phyloP scores from a whole-genome alignment of 352 stramenopile species.

The Phytophthora melonis region DNA sequence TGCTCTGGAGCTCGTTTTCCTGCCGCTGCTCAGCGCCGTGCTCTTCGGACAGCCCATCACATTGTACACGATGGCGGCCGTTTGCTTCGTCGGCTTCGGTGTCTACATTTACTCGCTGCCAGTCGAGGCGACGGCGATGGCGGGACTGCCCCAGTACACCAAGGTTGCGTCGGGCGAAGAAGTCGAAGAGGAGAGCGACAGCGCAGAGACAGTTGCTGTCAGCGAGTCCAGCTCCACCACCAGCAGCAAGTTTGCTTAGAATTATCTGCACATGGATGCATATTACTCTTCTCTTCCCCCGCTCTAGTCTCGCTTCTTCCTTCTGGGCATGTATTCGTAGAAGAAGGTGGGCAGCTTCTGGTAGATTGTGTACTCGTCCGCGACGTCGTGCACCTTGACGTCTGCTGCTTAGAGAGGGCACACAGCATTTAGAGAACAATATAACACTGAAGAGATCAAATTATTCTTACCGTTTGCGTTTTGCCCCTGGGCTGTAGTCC shows the following conservation, averaged over 20 bases:
- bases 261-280: not conserved
- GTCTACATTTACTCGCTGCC: conserved; percentile 87
- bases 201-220: conserved; percentile 1
- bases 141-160: conserved; percentile 34
- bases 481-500: conserved; percentile 28
- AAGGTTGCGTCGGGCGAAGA: conserved; percentile 29
- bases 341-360: conserved; percentile 90
- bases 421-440: not conserved
- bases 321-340: conserved; percentile 87
- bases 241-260: conserved; percentile 8
- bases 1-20: conserved; percentile 76
- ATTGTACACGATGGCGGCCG: conserved; percentile 57
- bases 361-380: conserved; percentile 87
- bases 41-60: conserved; percentile 75
- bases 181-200: conserved; percentile 20
- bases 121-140: conserved; percentile 34
- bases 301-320: conserved; percentile 60
- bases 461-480: conserved; percentile 38
- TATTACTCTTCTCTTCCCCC: not conserved
- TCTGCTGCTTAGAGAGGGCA: conserved; percentile 32
- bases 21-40: conserved; percentile 68
- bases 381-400: conserved; percentile 72
- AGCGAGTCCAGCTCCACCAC: not conserved
- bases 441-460: not conserved
- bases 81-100: conserved; percentile 74